Base-by-base conservation (phyloP, 2,329 filamentous ascomycete species). In the Colletotrichum eremochloae region DNA sequence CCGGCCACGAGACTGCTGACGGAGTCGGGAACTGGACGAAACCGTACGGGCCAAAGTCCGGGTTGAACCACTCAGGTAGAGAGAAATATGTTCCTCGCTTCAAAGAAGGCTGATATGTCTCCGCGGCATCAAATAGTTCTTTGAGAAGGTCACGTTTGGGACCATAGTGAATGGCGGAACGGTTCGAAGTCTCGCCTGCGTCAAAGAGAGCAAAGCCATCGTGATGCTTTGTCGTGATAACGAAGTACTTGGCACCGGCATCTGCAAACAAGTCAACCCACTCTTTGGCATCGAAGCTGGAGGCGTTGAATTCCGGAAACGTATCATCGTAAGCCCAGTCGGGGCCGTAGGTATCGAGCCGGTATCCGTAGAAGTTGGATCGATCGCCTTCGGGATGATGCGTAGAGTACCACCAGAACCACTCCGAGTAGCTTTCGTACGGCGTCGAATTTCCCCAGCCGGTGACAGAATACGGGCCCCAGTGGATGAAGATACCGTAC, bases 401-500 rank as follows among this genome's bases (percentile, higher is more conserved):
- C 8, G 69, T 72, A 18, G 69, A 72, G 60, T 86, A 84, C 82
- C 84, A 88, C 87, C 87, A 89, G 78, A 81, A 84, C 82, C 83
- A 85, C 74, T 85, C 84, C 0, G 83, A 81, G 62, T 85, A 85
- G 38, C 79, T 81, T 73, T 85, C 83, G 63, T 82, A 75, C 1
- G 79, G 77, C 3, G 79, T 78, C 5, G 80, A 80, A 74, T 84
- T 84, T 4, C 88, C 88, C 87, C 88, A 90, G 4, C 84, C 87
- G 0, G 88, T 85, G 0, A 90, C 87, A 0, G 86, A 79, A 74
- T 89, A 90, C 0, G 84, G 80, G 0, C 88, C 88, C 87, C 88
- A 90, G 72, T 90, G 88, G 52, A 90, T 87, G 75, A 91, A 90
- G 48, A 90, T 90, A 0, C 89, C 88, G 72, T 82, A 90, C 69